A percentile compares a stretch with the other conserved stretches of the same genome.
Conservation (phyloP, 495 filamentous ascomycete species). For the Hypoxylon crocopeplum region DNA sequence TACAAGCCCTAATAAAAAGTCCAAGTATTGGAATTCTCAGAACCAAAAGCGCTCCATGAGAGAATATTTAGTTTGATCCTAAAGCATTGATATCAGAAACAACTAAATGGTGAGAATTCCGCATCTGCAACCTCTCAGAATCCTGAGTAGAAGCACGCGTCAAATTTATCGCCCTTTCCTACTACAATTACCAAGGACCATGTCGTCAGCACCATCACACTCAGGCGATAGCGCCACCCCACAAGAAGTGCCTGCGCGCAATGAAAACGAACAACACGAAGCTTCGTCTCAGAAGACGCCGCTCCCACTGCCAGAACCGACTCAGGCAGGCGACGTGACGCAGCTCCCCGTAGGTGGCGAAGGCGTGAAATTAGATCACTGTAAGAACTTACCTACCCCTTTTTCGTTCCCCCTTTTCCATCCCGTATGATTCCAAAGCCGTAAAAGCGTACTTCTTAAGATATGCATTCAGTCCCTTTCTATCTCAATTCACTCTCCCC, state of each 20-base stretch:
- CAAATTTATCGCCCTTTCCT: constrained; percentile 10
- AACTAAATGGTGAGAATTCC: constrained; percentile 24
- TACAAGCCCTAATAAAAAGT: too few relatives aligned
- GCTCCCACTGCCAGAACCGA: too few relatives aligned
- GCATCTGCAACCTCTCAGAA: constrained; percentile 19
- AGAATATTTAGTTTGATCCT: neutral
- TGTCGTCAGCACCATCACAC: constrained; percentile 23
- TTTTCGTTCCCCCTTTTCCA: neutral
- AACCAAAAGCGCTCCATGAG: neutral
- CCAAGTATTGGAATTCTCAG: too few relatives aligned
- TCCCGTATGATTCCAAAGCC: neutral
- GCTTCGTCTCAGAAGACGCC: too few relatives aligned
- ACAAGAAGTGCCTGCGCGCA: too few relatives aligned
- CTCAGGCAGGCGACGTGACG: constrained; percentile 14
- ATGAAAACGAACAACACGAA: too few relatives aligned
- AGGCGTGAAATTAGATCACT: constrained; percentile 25
- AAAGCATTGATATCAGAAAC: neutral
- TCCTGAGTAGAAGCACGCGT: constrained; percentile 16
- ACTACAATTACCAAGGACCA: constrained; percentile 20
- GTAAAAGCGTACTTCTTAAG: too few relatives aligned
- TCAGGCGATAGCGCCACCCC: too few relatives aligned
- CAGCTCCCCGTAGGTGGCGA: constrained; percentile 29
- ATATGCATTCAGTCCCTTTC: too few relatives aligned
- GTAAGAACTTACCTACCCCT: constrained; percentile 10
- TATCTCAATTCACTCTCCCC: too few relatives aligned